Conservation (phyloP, 2,329 filamentous ascomycete genomes). For the Aspergillus novoparasiticus region DNA sequence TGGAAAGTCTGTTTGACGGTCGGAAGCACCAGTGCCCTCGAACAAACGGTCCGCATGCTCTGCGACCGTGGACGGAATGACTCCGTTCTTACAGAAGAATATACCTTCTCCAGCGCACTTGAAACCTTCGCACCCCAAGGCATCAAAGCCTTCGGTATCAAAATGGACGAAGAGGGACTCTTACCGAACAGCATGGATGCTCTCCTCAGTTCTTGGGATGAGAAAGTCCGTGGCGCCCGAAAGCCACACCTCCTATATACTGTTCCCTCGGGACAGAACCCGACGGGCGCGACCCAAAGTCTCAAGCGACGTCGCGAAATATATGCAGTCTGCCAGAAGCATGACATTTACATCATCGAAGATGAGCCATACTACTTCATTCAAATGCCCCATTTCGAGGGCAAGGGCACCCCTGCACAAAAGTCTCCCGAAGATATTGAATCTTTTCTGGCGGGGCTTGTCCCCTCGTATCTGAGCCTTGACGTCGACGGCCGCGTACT, state of each 20-base stretch:
- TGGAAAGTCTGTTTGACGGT: not conserved
- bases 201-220: not conserved
- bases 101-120: not conserved
- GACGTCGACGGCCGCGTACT: conserved; percentile 80
- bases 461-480: conserved; percentile 71
- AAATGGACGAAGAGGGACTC: not conserved
- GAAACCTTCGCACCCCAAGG: not conserved
- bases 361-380: conserved; percentile 2
- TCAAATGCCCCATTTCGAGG: not conserved
- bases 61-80: not conserved
- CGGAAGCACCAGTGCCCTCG: not conserved
- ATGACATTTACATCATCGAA: not conserved
- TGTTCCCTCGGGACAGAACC: not conserved
- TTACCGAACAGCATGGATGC: not conserved
- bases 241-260: not conserved
- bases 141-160: not conserved
- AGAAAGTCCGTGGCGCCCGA: not conserved
- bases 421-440: not conserved
- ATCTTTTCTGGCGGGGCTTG: conserved; percentile 37
- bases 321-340: not conserved
- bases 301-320: not conserved
- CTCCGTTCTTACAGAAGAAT: not conserved
- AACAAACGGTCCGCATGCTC: not conserved
- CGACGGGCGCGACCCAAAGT: not conserved
- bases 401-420: too few relatives aligned